phyloP scores from a whole-genome alignment of 148 eudicot genomes.

The Nepenthes gracilis region DNA sequence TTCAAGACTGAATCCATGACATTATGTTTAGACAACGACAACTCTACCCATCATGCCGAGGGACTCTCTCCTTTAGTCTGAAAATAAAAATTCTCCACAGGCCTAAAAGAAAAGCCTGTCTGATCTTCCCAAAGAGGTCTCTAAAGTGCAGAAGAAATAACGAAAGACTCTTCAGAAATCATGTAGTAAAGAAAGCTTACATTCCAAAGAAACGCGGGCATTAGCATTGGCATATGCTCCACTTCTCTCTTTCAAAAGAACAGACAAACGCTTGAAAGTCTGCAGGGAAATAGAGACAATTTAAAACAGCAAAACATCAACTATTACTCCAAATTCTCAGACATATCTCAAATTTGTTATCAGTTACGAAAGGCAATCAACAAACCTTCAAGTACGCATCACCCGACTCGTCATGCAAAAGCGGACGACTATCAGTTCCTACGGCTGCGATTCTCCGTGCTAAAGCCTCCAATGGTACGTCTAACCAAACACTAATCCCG shows the following conservation, averaged over 20 bases:
- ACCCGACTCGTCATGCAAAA: conserved; percentile 57
- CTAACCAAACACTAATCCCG: conserved; percentile 86
- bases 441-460: conserved; percentile 73
- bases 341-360: neutral
- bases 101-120: too few species aligned
- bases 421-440: conserved; percentile 82
- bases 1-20: too few species aligned
- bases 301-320: too few species aligned
- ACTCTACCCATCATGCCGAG: too few species aligned
- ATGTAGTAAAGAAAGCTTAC: conserved; percentile 25
- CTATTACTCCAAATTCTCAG: too few species aligned
- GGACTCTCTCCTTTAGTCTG: too few species aligned
- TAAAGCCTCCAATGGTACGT: conserved; percentile 88
- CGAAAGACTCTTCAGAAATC: neutral
- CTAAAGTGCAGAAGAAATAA: neutral
- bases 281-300: conserved; percentile 14
- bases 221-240: conserved; percentile 72
- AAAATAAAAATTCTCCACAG: too few species aligned
- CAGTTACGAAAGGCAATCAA: neutral
- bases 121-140: too few species aligned
- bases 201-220: conserved; percentile 66
- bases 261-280: conserved; percentile 50
- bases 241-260: conserved; percentile 58
- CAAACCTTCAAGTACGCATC: conserved; percentile 66
- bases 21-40: too few species aligned